Conservation (phyloP, 495 filamentous ascomycete species). For the Trichoderma asperelloides region DNA sequence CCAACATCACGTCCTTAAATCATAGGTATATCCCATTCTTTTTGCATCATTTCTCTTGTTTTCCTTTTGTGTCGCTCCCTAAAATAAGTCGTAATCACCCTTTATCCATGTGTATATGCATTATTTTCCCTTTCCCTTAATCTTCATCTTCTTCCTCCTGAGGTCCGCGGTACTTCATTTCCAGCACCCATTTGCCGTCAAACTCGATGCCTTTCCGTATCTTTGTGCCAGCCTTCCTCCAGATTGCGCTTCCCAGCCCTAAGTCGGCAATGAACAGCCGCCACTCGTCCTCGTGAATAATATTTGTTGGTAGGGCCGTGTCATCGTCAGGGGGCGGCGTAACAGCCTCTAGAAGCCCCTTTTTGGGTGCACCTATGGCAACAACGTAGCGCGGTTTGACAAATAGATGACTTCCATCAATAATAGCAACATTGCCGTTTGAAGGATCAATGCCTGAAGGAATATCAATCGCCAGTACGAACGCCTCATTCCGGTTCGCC, state of each 20-base stretch:
- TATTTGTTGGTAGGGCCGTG: conserved; percentile 16
- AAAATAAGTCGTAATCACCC: background rate
- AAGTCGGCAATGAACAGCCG: conserved; percentile 76
- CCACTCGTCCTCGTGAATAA: conserved; percentile 41
- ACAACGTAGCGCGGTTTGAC: conserved; percentile 70
- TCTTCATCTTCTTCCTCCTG: conserved; percentile 16
- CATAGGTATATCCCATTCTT: background rate
- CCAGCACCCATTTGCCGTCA: conserved; percentile 73
- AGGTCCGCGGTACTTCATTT: conserved; percentile 41
- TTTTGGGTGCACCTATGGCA: conserved; percentile 74
- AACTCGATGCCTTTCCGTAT: conserved; percentile 76
- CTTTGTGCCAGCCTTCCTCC: conserved; percentile 78
- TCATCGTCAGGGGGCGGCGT: conserved; percentile 44
- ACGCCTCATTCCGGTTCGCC: conserved; percentile 72
- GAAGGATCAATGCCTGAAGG: conserved; percentile 79
- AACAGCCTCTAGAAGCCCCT: conserved; percentile 66
- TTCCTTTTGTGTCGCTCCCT: too few relatives aligned
- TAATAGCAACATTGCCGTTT: conserved; percentile 49
- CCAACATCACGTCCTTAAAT: background rate
- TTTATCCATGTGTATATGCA: background rate
- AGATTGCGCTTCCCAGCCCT: conserved; percentile 69
- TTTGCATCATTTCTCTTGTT: background rate
- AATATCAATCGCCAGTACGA: conserved; percentile 73
- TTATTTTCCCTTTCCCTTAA: background rate
- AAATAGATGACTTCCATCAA: conserved; percentile 62